Conservation (phyloP, 345 rosid genomes). For the Crucihimalaya himalaica region DNA sequence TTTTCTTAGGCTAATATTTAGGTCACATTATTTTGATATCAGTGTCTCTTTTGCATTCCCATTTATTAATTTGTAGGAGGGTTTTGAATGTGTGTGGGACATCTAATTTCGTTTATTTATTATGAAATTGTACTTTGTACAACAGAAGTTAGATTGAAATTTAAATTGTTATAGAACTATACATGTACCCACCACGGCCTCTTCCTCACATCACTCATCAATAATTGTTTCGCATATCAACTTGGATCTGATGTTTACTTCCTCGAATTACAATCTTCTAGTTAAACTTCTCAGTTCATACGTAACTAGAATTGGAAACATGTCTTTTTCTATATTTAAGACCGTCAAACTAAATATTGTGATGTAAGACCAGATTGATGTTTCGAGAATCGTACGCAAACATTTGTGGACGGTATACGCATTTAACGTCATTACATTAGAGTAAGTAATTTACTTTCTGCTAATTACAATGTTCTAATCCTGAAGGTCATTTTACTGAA, state of each 20-base stretch:
- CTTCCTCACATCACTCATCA: conserved; percentile 31
- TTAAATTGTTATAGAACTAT: conserved; percentile 17
- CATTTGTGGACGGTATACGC: no score
- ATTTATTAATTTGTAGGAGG: neutral
- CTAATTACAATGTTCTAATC: no score
- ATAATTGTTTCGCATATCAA: conserved; percentile 27
- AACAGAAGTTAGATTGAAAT: conserved; percentile 36
- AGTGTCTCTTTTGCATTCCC: neutral
- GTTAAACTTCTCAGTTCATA: conserved; percentile 15
- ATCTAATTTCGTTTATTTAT: conserved; percentile 21
- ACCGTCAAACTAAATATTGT: neutral
- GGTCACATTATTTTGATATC: conserved; percentile 25
- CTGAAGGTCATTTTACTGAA: no score
- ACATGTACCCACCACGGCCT: conserved; percentile 33
- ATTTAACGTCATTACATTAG: no score
- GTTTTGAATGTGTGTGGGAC: conserved; percentile 20
- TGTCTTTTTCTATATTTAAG: neutral
- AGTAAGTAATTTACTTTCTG: no score
- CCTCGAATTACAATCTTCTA: neutral
- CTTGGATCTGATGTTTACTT: conserved; percentile 17
- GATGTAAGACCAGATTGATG: no score
- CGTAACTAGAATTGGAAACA: conserved; percentile 12
- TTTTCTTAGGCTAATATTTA: conserved; percentile 30
- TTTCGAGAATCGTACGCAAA: no score
- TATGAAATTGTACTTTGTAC: conserved; percentile 29